A percentile compares a stretch with the other conserved stretches of the same genome.
These are phyloP conservation scores for Tetracladium maxilliforme DNA, from an alignment of 2,329 filamentous ascomycete species.

Conservation along the genomic window DNA sequence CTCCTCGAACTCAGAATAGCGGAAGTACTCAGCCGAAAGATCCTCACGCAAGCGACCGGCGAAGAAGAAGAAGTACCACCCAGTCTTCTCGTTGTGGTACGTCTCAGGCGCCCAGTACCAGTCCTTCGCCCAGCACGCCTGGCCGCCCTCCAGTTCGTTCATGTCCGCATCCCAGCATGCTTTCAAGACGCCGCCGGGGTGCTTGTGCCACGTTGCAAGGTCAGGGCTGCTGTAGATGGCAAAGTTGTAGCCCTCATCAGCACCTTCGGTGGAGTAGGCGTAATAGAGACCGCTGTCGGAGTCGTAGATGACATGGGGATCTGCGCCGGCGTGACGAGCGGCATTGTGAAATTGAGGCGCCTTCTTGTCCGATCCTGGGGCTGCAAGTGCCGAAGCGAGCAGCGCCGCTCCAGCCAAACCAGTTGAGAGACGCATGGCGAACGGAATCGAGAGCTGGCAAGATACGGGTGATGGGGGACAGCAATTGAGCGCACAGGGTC, in stretches of 20 bases:
- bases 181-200: slow-evolving; percentile 16
- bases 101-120: too few species aligned
- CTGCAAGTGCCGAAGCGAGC: too few species aligned
- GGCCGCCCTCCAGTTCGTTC: slow-evolving; percentile 14
- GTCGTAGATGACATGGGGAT: slow-evolving; percentile 18
- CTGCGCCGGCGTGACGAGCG: slow-evolving; percentile 15
- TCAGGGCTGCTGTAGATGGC: slow-evolving; percentile 20
- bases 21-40: slow-evolving; percentile 16
- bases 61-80: slow-evolving; percentile 22
- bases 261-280: slow-evolving; percentile 19
- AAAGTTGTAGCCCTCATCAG: slow-evolving; percentile 15
- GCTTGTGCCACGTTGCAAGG: slow-evolving; percentile 18
- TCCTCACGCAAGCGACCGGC: slow-evolving; percentile 17
- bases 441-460: too few species aligned
- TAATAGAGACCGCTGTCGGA: slow-evolving; percentile 14
- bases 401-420: too few species aligned
- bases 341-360: slow-evolving; percentile 18
- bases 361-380: slow-evolving; percentile 1
- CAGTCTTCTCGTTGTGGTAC: too few species aligned
- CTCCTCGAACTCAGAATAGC: slow-evolving; percentile 18
- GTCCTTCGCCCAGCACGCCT: too few species aligned
- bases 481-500: too few species aligned
- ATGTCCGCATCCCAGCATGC: slow-evolving; percentile 15
- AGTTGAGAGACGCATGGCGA: too few species aligned
- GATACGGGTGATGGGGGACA: too few species aligned